Percentiles rank a stretch among this genome's conserved stretches.
Evolutionary conservation across 371 early-diverging fungal genomes (phyloP).

Genomic region (Mortierella sp.): DNA sequence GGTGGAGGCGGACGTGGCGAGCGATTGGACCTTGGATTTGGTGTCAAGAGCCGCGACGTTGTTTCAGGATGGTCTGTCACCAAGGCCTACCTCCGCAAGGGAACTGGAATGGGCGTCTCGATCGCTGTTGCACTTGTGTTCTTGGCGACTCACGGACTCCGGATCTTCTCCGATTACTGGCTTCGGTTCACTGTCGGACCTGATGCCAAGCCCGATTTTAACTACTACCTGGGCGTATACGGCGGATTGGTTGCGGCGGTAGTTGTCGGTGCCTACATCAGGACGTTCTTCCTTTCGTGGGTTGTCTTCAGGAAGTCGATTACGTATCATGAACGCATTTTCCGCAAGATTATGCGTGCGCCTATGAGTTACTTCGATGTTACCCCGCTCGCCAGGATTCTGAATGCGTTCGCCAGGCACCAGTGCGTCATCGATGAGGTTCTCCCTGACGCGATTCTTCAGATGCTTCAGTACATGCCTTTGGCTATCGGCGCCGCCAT

Average conservation of each 20-base stretch:
- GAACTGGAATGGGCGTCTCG: constrained; percentile 42
- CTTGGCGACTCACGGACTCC: constrained; percentile 44
- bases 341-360: constrained; percentile 67
- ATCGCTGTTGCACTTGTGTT: constrained; percentile 36
- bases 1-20: constrained; percentile 38
- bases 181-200: constrained; percentile 45
- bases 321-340: constrained; percentile 67
- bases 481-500: constrained; percentile 69
- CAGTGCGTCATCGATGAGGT: constrained; percentile 78
- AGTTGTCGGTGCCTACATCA: constrained; percentile 61
- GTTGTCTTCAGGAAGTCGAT: constrained; percentile 60
- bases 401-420: constrained; percentile 83
- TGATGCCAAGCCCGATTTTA: constrained; percentile 26
- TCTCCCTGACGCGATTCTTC: constrained; percentile 61
- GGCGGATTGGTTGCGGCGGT: constrained; percentile 60
- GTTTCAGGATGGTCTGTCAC: constrained; percentile 61
- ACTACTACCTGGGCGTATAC: constrained; percentile 63
- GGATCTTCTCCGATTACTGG: constrained; percentile 59
- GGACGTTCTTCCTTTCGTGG: constrained; percentile 61
- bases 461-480: constrained; percentile 68
- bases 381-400: constrained; percentile 82
- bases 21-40: constrained; percentile 47
- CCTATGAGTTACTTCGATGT: constrained; percentile 87
- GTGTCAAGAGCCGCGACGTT: constrained; percentile 48
- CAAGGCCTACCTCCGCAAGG: constrained; percentile 52